phyloP scores from a whole-genome alignment of 495 filamentous ascomycete genomes.

The Talaromyces stipitatus region DNA sequence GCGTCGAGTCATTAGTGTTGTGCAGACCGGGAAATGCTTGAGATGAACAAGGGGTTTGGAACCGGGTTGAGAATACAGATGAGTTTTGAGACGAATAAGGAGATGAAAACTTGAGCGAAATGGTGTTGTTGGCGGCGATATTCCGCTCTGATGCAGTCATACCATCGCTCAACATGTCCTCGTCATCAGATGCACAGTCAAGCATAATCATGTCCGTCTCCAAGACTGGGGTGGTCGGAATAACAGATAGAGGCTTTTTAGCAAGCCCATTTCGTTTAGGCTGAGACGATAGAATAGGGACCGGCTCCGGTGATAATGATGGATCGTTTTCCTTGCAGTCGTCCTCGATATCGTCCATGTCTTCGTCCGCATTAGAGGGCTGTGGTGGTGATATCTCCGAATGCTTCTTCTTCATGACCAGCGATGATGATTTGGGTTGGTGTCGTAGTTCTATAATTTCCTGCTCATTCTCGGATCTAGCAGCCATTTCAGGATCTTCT shows the following conservation, averaged over 20 bases:
- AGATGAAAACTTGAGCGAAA: constrained; percentile 12
- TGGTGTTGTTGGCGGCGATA: constrained; percentile 38
- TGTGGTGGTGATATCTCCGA: background rate
- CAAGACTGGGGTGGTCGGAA: constrained; percentile 18
- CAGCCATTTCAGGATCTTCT: constrained; percentile 36
- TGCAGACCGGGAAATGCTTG: background rate
- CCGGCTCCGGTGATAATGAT: constrained; percentile 31
- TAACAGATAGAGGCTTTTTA: constrained; percentile 35
- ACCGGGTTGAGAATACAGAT: constrained; percentile 9
- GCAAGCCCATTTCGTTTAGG: constrained; percentile 21
- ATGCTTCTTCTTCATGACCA: constrained; percentile 12
- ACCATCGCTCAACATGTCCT: constrained; percentile 10
- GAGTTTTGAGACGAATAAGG: constrained; percentile 12
- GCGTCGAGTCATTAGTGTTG: background rate
- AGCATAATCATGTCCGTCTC: constrained; percentile 19
- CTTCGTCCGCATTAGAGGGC: constrained; percentile 8
- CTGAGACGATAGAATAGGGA: constrained; percentile 20
- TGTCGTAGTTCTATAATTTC: background rate
- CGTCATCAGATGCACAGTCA: constrained; percentile 8
- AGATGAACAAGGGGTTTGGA: background rate
- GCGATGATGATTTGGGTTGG: background rate
- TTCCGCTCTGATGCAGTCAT: constrained; percentile 36
- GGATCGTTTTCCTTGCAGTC: constrained; percentile 44
- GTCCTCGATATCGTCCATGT: constrained; percentile 5
- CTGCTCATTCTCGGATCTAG: constrained; percentile 5